Evolutionary conservation across 441 rosid genomes (phyloP).

Genomic region (Gossypium trilobum): DNA sequence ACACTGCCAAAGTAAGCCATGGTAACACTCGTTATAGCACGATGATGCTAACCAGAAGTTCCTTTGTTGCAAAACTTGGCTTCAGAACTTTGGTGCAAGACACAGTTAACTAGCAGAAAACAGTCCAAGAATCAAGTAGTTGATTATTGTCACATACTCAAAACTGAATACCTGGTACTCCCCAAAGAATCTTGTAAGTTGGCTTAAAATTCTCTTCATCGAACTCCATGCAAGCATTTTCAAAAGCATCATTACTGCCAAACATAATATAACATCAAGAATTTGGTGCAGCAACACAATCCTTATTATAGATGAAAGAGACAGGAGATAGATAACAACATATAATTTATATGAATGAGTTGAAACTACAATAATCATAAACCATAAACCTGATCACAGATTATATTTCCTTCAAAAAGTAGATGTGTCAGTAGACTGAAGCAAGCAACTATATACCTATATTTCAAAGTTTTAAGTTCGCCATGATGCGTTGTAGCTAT

Average conservation of each 20-base stretch:
- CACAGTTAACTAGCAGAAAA: not conserved
- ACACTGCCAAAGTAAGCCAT: slow-evolving; percentile 10
- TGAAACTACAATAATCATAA: not conserved
- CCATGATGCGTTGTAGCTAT: slow-evolving; percentile 94
- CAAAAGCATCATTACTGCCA: slow-evolving; percentile 63
- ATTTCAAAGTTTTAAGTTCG: slow-evolving; percentile 82
- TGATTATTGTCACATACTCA: slow-evolving; percentile 9
- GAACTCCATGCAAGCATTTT: slow-evolving; percentile 97
- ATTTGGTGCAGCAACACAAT: slow-evolving; percentile 5
- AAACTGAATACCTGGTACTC: slow-evolving; percentile 70
- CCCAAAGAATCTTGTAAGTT: slow-evolving; percentile 81
- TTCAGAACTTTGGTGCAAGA: not conserved
- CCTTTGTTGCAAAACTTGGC: not conserved
- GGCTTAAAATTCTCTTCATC: slow-evolving; percentile 83
- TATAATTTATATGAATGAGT: not conserved
- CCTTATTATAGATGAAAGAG: not conserved
- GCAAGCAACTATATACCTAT: slow-evolving; percentile 43
- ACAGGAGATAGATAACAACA: not conserved
- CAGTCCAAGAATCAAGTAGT: slow-evolving; percentile 7
- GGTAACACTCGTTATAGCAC: not conserved
- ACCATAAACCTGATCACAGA: not conserved
- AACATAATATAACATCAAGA: slow-evolving; percentile 15
- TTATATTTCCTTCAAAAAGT: slow-evolving; percentile 1
- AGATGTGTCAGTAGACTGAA: not conserved
- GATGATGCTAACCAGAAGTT: not conserved